These are phyloP conservation scores for Tylopilus balloui DNA, from an alignment of 768 basidiomycete species.

Conservation along the genomic window DNA sequence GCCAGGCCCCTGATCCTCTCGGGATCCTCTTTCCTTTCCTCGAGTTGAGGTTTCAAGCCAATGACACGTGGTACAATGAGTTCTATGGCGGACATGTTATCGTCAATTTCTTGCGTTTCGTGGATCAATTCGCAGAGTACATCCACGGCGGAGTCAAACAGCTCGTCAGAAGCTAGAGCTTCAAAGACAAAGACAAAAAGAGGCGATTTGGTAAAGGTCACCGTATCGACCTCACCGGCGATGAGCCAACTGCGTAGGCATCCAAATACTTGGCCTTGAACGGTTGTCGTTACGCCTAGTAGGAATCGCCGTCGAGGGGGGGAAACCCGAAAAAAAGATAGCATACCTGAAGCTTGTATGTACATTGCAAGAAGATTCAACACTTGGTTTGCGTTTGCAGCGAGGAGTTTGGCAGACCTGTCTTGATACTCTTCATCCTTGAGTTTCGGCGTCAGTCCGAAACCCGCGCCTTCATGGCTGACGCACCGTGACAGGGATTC, in stretches of 20 bases:
- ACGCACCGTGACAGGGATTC: constrained; percentile 84
- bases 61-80: constrained; percentile 85
- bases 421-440: constrained; percentile 76
- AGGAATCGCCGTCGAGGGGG: not conserved
- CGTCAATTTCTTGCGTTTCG: constrained; percentile 96
- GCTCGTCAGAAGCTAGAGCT: constrained; percentile 72
- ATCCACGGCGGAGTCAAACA: constrained; percentile 94
- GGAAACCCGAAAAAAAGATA: not conserved
- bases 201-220: constrained; percentile 65
- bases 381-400: constrained; percentile 65
- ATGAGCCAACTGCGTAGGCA: constrained; percentile 85
- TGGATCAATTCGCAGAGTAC: constrained; percentile 93
- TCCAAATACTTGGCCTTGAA: constrained; percentile 79
- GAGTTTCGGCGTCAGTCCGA: constrained; percentile 9
- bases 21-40: constrained; percentile 63
- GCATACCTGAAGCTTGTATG: constrained; percentile 78
- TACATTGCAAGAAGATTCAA: constrained; percentile 83
- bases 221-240: constrained; percentile 75
- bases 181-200: constrained; percentile 81
- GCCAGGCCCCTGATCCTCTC: constrained; percentile 89
- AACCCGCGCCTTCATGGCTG: not conserved
- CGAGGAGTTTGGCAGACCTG: constrained; percentile 56
- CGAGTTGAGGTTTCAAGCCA: constrained; percentile 59
- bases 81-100: constrained; percentile 86
- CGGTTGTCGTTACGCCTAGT: constrained; percentile 77